Conservation (phyloP, 2,329 filamentous ascomycete species). For the Keithomyces neogunnii region DNA sequence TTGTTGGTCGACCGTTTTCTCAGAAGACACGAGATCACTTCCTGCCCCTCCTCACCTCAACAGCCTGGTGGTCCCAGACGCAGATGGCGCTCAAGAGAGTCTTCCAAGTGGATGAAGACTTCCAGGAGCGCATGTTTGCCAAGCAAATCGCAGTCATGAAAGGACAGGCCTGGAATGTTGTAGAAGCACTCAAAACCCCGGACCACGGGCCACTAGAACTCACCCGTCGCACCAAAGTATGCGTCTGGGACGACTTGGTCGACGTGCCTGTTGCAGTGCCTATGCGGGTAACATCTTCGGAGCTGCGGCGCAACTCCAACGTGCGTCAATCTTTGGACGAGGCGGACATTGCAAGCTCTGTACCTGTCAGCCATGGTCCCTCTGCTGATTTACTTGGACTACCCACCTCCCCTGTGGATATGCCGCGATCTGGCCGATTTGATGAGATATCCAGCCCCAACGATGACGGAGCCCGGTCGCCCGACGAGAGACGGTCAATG, state of each 20-base stretch:
- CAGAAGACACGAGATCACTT: conserved; percentile 92
- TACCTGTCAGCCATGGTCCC: conserved; percentile 20
- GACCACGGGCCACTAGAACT: conserved; percentile 93
- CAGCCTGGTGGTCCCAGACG: conserved; percentile 94
- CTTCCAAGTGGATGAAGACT: conserved; percentile 88
- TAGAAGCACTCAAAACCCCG: conserved; percentile 86
- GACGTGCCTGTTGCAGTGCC: conserved; percentile 93
- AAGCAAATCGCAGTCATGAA: conserved; percentile 98
- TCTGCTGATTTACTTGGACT: conserved; percentile 64
- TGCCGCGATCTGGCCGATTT: conserved; percentile 70
- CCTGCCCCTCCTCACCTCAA: conserved; percentile 88
- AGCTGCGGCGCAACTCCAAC: conserved; percentile 61
- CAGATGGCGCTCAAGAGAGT: conserved; percentile 77
- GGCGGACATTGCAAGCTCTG: conserved; percentile 67
- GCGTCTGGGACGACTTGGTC: conserved; percentile 96
- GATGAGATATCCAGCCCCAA: conserved; percentile 46
- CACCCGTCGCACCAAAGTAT: conserved; percentile 81
- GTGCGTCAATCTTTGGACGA: conserved; percentile 54
- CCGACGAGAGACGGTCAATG: conserved; percentile 21
- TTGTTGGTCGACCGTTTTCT: conserved; percentile 94
- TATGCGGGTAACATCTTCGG: conserved; percentile 75
- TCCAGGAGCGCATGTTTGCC: conserved; percentile 98
- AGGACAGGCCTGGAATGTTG: conserved; percentile 97
- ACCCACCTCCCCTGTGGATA: conserved; percentile 50
- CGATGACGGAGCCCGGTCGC: conserved; percentile 31